Conservation (phyloP, 116 monocot species). For the Thalassia testudinum region DNA sequence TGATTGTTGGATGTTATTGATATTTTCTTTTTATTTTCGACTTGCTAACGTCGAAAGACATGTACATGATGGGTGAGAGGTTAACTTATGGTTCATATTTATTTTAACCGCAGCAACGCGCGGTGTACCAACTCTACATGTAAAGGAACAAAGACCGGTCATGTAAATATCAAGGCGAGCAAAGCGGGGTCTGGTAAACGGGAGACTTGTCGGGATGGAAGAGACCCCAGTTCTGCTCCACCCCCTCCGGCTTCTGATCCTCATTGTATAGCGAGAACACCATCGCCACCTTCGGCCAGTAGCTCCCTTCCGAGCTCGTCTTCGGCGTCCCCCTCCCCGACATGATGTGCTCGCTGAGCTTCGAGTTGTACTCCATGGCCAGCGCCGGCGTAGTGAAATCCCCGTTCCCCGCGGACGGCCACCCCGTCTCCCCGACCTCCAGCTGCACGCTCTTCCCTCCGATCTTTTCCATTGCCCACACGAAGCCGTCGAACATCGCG, state of each 20-base stretch:
- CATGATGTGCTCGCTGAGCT: not conserved
- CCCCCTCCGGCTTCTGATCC: constrained; percentile 5
- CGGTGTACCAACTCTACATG: too few relatives aligned
- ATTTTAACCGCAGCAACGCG: too few relatives aligned
- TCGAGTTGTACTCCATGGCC: constrained; percentile 1
- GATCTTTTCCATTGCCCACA: constrained; percentile 33
- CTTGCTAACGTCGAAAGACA: too few relatives aligned
- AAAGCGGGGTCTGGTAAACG: constrained; percentile 2
- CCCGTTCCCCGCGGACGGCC: constrained; percentile 11
- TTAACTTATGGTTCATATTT: too few relatives aligned
- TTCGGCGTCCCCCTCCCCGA: not conserved
- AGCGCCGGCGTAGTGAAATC: not conserved
- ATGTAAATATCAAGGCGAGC: too few relatives aligned
- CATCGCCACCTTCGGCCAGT: not conserved
- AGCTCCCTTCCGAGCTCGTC: not conserved
- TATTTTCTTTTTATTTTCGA: too few relatives aligned
- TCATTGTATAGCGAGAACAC: constrained; percentile 11
- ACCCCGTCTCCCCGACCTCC: constrained; percentile 18
- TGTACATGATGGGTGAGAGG: too few relatives aligned
- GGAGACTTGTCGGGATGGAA: constrained; percentile 6
- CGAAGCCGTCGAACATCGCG: constrained; percentile 24
- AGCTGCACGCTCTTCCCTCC: constrained; percentile 10
- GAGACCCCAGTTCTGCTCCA: constrained; percentile 8
- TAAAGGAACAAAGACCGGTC: too few relatives aligned
- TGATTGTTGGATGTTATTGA: too few relatives aligned